Percentiles rank a stretch among this genome's conserved stretches.
These are phyloP conservation scores for Claviceps africana DNA, from an alignment of 2,329 filamentous ascomycete genomes.

Conservation along the genomic window DNA sequence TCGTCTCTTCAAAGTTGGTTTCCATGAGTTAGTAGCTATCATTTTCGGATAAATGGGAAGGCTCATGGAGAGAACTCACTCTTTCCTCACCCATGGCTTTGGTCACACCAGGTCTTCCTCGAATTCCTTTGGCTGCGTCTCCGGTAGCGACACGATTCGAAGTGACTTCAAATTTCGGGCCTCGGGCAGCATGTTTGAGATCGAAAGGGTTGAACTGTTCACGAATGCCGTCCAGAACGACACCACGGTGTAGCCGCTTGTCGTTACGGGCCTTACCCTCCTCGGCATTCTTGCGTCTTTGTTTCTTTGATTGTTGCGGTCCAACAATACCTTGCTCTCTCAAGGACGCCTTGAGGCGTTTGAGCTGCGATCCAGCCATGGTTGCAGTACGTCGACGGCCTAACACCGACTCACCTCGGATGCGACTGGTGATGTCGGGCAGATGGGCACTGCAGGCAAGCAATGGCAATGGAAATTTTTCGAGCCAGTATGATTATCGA, in stretches of 20 bases:
- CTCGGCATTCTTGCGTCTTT: constrained; percentile 61
- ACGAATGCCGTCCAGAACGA: constrained; percentile 71
- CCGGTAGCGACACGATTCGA: constrained; percentile 44
- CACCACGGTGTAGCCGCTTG: constrained; percentile 62
- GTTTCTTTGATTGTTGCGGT: constrained; percentile 89
- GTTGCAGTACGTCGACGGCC: constrained; percentile 11
- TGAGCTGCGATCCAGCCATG: constrained; percentile 95
- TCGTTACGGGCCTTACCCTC: constrained; percentile 51
- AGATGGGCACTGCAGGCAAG: not conserved
- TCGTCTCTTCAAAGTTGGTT: constrained; percentile 43
- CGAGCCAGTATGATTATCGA: constrained; percentile 6
- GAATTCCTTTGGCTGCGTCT: constrained; percentile 42
- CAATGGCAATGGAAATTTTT: constrained; percentile 1
- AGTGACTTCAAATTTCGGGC: constrained; percentile 74
- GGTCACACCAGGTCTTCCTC: constrained; percentile 67
- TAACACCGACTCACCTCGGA: constrained; percentile 2
- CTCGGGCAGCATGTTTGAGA: constrained; percentile 63
- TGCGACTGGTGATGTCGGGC: constrained; percentile 5
- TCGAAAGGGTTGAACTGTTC: constrained; percentile 98
- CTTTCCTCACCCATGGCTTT: constrained; percentile 80
- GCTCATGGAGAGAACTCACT: constrained; percentile 30
- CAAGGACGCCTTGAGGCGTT: constrained; percentile 83
- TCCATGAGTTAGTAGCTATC: constrained; percentile 7
- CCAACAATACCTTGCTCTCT: constrained; percentile 80
- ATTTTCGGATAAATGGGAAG: not conserved